phyloP scores from a whole-genome alignment of 2,329 filamentous ascomycete genomes.

The Orbilia oligospora region DNA sequence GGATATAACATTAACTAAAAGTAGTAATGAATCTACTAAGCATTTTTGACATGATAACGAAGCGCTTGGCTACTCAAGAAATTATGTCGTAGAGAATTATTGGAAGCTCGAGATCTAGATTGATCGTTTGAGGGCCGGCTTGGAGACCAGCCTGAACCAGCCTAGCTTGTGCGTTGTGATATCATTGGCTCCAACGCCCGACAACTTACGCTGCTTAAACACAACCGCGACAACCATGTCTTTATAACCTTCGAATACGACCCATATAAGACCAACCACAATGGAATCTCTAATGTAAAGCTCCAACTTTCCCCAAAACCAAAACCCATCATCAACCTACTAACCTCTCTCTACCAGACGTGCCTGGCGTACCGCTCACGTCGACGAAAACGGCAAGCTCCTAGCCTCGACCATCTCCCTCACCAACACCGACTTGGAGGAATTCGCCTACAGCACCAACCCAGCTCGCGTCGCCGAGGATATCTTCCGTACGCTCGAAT shows the following conservation, averaged over 20 bases:
- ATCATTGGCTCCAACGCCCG: neutral
- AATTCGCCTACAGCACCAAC: conserved; percentile 65
- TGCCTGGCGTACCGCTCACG: conserved; percentile 61
- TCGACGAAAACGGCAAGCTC: conserved; percentile 62
- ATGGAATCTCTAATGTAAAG: conserved; percentile 60
- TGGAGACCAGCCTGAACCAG: neutral
- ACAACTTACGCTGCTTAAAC: too few species aligned
- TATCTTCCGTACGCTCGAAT: conserved; percentile 62
- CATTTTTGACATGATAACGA: neutral
- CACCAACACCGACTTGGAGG: conserved; percentile 64
- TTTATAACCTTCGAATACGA: conserved; percentile 16
- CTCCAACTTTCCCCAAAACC: neutral
- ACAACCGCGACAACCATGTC: conserved; percentile 36
- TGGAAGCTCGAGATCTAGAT: too few species aligned
- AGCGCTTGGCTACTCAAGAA: neutral
- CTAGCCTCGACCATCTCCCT: conserved; percentile 66
- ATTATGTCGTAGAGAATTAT: too few species aligned
- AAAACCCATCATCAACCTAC: neutral
- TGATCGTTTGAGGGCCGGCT: too few species aligned
- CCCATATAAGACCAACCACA: neutral
- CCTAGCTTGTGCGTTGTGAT: conserved; percentile 19
- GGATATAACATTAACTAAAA: conserved; percentile 6
- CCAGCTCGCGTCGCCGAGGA: conserved; percentile 66
- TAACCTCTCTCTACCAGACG: conserved; percentile 27
- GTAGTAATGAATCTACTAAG: neutral